Evolutionary conservation across 2,329 filamentous ascomycete genomes (phyloP), one percentile per base, ranked within the genome.

Genomic region (Plectosphaerella plurivora): DNA sequence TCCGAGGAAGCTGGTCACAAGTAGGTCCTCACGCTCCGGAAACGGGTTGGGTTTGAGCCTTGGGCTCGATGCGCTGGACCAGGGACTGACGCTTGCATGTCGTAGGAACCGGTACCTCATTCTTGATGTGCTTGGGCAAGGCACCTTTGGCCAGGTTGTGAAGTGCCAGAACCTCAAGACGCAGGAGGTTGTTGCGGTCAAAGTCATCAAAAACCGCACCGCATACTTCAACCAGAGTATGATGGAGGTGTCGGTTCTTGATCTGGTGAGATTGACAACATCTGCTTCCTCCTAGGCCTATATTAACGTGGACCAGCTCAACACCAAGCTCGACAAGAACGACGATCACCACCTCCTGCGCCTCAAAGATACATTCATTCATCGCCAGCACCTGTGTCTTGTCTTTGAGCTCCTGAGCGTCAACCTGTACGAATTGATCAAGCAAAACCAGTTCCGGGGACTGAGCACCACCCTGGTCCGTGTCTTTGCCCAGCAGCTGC

Each of bases 141-240:
- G 94, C 52, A 99, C 94, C 1, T 99, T 99, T 67, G 94, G 94
- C 8, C 94, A 99, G 73, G 94, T 99, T 33, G 94, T 99, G 55
- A 99, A 99, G 71, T 99, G 94, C 67, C 94, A 99, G 70, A 99
- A 99, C 63, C 73, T 99, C 62, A 97, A 96, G 74, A 97, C 94
- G 1, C 92, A 97, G 68, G 94, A 99, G 72, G 94, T 99, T 39
- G 94, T 99, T 45, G 94, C 94, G 4, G 94, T 99, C 60, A 99
- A 99, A 73, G 94, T 99, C 51, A 94, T 99, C 74, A 99, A 99
- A 75, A 99, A 99, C 71, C 87, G 93, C 63, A 99, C 94, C 2
- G 94, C 94, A 37, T 99, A 99, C 70, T 99, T 99, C 76, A 99
- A 99, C 67, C 94, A 99, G 71, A 97, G 94, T 70, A 99, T 99